phyloP scores from a whole-genome alignment of 495 filamentous ascomycete species.

The Podospora pseudocomata region DNA sequence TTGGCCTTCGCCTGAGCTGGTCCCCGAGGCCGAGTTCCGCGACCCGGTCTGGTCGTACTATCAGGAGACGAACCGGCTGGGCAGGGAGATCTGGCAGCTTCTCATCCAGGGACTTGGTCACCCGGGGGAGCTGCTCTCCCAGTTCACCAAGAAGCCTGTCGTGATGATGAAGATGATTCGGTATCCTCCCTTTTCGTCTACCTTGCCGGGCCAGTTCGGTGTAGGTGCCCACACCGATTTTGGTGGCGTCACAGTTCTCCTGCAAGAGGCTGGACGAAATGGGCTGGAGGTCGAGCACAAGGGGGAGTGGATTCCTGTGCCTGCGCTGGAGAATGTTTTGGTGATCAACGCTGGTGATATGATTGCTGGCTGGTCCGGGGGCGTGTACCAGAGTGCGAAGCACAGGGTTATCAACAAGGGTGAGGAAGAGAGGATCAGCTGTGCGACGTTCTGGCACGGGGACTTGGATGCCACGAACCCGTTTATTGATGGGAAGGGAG shows the following conservation, averaged over 20 bases:
- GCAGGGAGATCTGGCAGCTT: constrained; percentile 34
- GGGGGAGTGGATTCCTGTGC: constrained; percentile 39
- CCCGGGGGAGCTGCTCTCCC: constrained; percentile 36
- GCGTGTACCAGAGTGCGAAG: constrained; percentile 35
- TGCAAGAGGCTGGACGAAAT: constrained; percentile 36
- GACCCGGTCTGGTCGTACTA: constrained; percentile 48
- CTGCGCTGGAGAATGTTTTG: constrained; percentile 36
- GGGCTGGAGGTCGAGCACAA: constrained; percentile 43
- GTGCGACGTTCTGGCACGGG: constrained; percentile 37
- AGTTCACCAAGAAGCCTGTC: constrained; percentile 45
- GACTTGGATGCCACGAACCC: constrained; percentile 16
- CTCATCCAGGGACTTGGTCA: constrained; percentile 40
- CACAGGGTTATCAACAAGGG: constrained; percentile 40
- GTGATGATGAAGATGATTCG: constrained; percentile 44
- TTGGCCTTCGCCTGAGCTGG: constrained; percentile 12
- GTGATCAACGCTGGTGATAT: constrained; percentile 49
- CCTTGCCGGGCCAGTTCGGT: constrained; percentile 41
- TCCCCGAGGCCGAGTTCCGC: constrained; percentile 45
- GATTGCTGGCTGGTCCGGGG: constrained; percentile 36
- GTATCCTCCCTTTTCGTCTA: constrained; percentile 36
- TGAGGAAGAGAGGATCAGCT: constrained; percentile 29
- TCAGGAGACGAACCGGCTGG: constrained; percentile 33
- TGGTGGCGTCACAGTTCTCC: constrained; percentile 28
- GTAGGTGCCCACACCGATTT: constrained; percentile 37
- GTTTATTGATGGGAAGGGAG: background rate